A percentile compares a stretch with the other conserved stretches of the same genome.
Evolutionary conservation across 805 yeast genomes (phyloP).

Genomic region (Wickerhamomyces chambardii): DNA sequence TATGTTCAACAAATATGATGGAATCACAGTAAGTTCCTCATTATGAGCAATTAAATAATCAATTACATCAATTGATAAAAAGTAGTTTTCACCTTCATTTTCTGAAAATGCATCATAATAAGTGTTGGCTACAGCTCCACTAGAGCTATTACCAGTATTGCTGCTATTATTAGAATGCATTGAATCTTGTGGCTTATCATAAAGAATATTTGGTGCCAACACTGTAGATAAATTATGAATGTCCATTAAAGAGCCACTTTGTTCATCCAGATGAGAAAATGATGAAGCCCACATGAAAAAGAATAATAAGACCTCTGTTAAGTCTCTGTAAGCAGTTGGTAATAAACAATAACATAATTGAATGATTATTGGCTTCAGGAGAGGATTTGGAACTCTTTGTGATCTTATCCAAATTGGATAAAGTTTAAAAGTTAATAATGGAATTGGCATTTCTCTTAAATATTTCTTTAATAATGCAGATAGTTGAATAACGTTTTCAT

Average conservation of each 20-base stretch:
- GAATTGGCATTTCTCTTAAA: slow-evolving; percentile 87
- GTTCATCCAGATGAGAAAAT: slow-evolving; percentile 87
- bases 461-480: slow-evolving; percentile 91
- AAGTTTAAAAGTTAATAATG: slow-evolving; percentile 67
- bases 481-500: slow-evolving; percentile 83
- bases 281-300: slow-evolving; percentile 95
- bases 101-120: slow-evolving; percentile 29
- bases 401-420: slow-evolving; percentile 75
- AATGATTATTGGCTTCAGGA: slow-evolving; percentile 40
- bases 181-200: slow-evolving; percentile 35
- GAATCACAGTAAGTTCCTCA: slow-evolving; percentile 72
- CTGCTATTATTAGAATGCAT: slow-evolving; percentile 13
- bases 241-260: slow-evolving; percentile 92
- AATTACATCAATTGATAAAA: slow-evolving; percentile 86
- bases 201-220: slow-evolving; percentile 83
- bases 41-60: slow-evolving; percentile 75
- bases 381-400: slow-evolving; percentile 40
- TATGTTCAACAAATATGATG: slow-evolving; percentile 48
- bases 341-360: slow-evolving; percentile 66
- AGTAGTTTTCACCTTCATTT: slow-evolving; percentile 60
- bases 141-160: slow-evolving; percentile 11
- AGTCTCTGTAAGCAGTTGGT: slow-evolving; percentile 75
- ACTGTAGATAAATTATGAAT: slow-evolving; percentile 93
- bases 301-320: slow-evolving; percentile 75
- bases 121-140: slow-evolving; percentile 17